Base-by-base conservation (phyloP, 768 basidiomycete genomes). In the Rhizopogon vesiculosus region DNA sequence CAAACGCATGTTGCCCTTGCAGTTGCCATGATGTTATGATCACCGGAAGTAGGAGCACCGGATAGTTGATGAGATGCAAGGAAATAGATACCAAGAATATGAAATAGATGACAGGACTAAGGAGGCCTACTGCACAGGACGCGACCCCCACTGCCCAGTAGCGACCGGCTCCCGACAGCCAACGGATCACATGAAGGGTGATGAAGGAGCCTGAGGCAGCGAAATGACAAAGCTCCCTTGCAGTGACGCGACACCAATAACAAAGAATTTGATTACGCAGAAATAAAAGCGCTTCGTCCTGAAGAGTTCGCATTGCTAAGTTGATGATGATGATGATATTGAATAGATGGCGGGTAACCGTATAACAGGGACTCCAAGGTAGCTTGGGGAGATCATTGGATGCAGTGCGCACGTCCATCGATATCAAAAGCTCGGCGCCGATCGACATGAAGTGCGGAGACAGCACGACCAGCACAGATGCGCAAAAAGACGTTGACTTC, bases 1-100 rank as follows among this genome's bases (percentile, higher is more conserved):
- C 48, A 38, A 49, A 38, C 19, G 48, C 48, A 49, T 49, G 48
- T 49, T 33, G 9, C 19, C 48, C 48, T 49, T 38, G 48, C 48
- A 38, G 48, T 38, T 49, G 48, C 35, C 48, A 49, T 38, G 48
- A 35, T 38, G 35, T 49, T 49, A 33, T 49, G 46, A 49, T 33
- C 33, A 8, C 35, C 35, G 48, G 48, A 39, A 35, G 33, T 49
- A 35, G 19, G 48, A 49, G 19, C 48, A 25, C 48, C 39, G 15
- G 48, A 49, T 25, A 25, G 1, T 38, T 35, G 31, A 48, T 5
- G 46, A 48, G 19, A 48, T 22, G 48, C 15, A 38, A 49, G 19
- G 13, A 49, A 33, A 3, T 22, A 38, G 22, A 22, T 25, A 49
- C 48, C 5, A 6, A 16, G 4, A 3, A 22, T 22, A 49, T 25